A percentile compares a stretch with the other conserved stretches of the same genome.
These are phyloP conservation scores for Lactifluus hygrophoroides DNA, from an alignment of 768 basidiomycete species.

Conservation along the genomic window DNA sequence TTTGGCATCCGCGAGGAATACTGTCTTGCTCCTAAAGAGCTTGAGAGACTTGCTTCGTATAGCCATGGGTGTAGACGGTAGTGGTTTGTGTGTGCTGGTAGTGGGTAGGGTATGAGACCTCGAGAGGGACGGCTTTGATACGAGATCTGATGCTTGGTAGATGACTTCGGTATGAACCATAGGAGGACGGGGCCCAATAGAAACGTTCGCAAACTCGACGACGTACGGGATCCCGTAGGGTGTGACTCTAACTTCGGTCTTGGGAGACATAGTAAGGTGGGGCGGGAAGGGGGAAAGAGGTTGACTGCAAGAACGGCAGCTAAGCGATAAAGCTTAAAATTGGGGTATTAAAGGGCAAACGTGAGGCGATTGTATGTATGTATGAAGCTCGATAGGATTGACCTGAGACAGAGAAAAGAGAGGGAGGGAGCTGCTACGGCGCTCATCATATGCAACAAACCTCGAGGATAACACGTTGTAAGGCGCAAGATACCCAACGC, in stretches of 20 bases:
- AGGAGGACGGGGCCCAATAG: conserved; percentile 23
- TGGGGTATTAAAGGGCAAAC: conserved; percentile 5
- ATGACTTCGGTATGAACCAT: neutral
- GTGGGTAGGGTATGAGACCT: conserved; percentile 18
- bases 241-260: conserved; percentile 26
- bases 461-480: conserved; percentile 16
- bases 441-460: conserved; percentile 6
- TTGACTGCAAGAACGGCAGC: neutral
- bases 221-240: conserved; percentile 30
- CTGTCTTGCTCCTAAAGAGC: conserved; percentile 6
- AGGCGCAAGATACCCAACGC: conserved; percentile 1
- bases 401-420: conserved; percentile 4
- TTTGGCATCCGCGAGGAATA: neutral
- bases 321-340: conserved; percentile 10
- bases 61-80: conserved; percentile 13
- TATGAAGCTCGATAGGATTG: conserved; percentile 2
- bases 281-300: neutral
- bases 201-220: conserved; percentile 30
- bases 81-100: conserved; percentile 11
- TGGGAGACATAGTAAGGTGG: conserved; percentile 20
- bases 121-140: neutral
- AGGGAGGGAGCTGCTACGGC: neutral
- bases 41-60: conserved; percentile 19
- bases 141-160: neutral
- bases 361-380: conserved; percentile 1